A percentile compares a stretch with the other conserved stretches of the same genome.
Evolutionary conservation across 768 basidiomycete genomes (phyloP).

Genomic region (Russula sp.): DNA sequence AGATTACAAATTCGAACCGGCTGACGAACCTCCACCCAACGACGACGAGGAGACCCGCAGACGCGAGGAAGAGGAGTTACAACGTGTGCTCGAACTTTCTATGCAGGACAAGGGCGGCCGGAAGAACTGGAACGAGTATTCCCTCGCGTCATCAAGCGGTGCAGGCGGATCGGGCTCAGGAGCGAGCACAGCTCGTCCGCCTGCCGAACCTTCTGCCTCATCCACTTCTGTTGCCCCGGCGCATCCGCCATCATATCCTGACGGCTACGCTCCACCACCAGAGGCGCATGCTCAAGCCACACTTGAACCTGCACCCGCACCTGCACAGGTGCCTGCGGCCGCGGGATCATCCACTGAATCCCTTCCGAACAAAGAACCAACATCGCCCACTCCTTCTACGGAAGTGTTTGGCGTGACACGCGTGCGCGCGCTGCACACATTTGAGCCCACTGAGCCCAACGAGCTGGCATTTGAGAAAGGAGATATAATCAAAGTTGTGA

Average conservation of each 20-base stretch:
- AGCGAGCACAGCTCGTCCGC: constrained; percentile 21
- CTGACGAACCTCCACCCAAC: constrained; percentile 59
- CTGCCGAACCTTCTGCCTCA: constrained; percentile 25
- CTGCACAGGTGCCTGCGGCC: constrained; percentile 24
- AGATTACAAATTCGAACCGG: constrained; percentile 70
- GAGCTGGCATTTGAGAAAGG: constrained; percentile 91
- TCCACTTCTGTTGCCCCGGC: constrained; percentile 23
- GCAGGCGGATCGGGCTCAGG: constrained; percentile 32
- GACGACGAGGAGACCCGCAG: constrained; percentile 74
- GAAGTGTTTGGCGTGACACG: constrained; percentile 54
- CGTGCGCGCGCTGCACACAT: constrained; percentile 84
- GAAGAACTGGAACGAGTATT: constrained; percentile 44
- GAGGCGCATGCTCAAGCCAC: constrained; percentile 1
- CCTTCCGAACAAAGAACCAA: constrained; percentile 28
- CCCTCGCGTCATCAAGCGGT: constrained; percentile 34
- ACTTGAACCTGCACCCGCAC: neutral
- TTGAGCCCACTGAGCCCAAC: constrained; percentile 80
- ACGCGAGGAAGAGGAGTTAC: constrained; percentile 91
- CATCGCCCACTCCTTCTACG: constrained; percentile 28
- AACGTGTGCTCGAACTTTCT: constrained; percentile 88
- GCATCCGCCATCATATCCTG: constrained; percentile 35
- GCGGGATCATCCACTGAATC: constrained; percentile 22
- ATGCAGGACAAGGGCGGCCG: constrained; percentile 88
- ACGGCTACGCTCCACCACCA: constrained; percentile 47
- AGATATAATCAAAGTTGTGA: constrained; percentile 91